These are phyloP conservation scores for Macaranga tanarius DNA, from an alignment of 441 rosid genomes.

Conservation along the genomic window DNA sequence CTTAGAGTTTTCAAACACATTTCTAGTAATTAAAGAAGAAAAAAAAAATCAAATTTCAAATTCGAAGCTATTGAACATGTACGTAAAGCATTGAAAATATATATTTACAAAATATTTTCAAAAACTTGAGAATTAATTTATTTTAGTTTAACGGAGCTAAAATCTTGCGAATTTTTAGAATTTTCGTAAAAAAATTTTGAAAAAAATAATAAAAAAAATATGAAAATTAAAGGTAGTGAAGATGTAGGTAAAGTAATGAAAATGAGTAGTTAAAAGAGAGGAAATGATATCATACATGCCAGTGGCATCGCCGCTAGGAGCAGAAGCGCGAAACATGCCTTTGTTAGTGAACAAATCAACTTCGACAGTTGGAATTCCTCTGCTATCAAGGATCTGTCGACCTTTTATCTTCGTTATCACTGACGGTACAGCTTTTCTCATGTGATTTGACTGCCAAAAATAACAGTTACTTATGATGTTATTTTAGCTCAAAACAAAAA, in stretches of 20 bases:
- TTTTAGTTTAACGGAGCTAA: too few species aligned
- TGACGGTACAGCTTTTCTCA: constrained; percentile 79
- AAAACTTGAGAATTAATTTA: too few species aligned
- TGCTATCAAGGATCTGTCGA: constrained; percentile 89
- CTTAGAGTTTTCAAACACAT: too few species aligned
- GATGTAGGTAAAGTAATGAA: not conserved
- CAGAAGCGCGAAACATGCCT: constrained; percentile 88
- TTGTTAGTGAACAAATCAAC: constrained; percentile 88
- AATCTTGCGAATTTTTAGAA: too few species aligned
- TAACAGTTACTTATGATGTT: not conserved
- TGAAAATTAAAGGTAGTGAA: too few species aligned
- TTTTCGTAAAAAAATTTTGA: too few species aligned
- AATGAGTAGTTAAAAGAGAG: not conserved
- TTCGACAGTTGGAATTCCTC: constrained; percentile 95
- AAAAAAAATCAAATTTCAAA: too few species aligned
- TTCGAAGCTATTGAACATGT: too few species aligned
- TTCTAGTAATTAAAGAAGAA: too few species aligned
- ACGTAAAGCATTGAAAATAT: too few species aligned
- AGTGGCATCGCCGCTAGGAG: constrained; percentile 73
- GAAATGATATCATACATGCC: constrained; percentile 98
- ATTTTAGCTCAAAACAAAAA: not conserved
- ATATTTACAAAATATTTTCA: too few species aligned
- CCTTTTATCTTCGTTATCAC: constrained; percentile 84
- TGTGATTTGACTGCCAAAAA: constrained; percentile 72
- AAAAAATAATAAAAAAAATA: not conserved